Percentiles rank a stretch among this genome's conserved stretches.
Conservation (phyloP, 176 grass and related monocot genomes). For the Carex scoparia region DNA sequence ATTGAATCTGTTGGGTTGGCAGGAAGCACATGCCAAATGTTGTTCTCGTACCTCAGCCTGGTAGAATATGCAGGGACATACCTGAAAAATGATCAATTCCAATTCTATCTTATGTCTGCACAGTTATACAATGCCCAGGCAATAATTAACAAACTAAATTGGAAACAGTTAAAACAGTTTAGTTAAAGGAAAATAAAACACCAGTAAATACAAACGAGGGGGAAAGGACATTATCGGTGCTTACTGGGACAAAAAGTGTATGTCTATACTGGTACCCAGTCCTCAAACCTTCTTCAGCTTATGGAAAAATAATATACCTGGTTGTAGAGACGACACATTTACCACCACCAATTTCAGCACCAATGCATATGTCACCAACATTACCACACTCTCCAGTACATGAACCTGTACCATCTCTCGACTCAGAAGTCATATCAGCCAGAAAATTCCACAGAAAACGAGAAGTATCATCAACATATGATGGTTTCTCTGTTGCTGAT, state of each 20-base stretch:
- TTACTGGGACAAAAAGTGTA: neutral
- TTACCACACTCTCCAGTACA: constrained; percentile 64
- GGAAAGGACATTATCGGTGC: neutral
- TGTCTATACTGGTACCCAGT: neutral
- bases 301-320: constrained; percentile 37
- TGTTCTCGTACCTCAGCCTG: constrained; percentile 58
- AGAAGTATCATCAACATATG: constrained; percentile 79
- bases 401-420: constrained; percentile 31
- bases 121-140: neutral
- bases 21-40: constrained; percentile 59
- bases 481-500: constrained; percentile 43
- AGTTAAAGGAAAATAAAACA: neutral
- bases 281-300: neutral
- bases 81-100: constrained; percentile 34
- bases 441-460: constrained; percentile 95
- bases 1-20: constrained; percentile 52
- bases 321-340: constrained; percentile 78
- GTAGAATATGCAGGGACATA: constrained; percentile 94
- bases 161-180: constrained; percentile 12
- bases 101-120: neutral
- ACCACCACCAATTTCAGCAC: constrained; percentile 67
- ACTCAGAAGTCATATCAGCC: constrained; percentile 51
- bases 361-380: constrained; percentile 55
- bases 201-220: neutral
- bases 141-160: neutral